Percentiles rank a stretch among this genome's conserved stretches.
These are phyloP conservation scores for Carpinus viminea DNA, from an alignment of 306 rosid species.

Conservation along the genomic window DNA sequence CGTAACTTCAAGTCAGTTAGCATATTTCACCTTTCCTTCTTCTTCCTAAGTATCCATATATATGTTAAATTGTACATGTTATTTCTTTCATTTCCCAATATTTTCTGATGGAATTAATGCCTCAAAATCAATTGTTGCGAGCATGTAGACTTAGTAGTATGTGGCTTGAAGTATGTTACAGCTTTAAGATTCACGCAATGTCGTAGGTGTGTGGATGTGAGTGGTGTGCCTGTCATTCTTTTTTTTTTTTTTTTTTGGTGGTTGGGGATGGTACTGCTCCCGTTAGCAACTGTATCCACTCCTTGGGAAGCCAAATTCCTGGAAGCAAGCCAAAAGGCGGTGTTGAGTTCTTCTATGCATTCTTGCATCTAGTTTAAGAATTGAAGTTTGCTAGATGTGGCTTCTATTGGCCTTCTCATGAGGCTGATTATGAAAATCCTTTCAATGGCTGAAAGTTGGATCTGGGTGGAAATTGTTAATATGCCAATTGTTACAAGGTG, in stretches of 20 bases:
- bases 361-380: not conserved
- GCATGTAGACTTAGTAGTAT: not conserved
- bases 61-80: constrained; percentile 9
- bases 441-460: constrained; percentile 21
- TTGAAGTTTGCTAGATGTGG: not conserved
- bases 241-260: not conserved
- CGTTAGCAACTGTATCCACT: not conserved
- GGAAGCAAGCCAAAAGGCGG: constrained; percentile 9
- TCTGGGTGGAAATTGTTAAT: constrained; percentile 6
- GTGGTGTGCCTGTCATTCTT: not conserved
- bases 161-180: not conserved
- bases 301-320: constrained; percentile 8
- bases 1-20: constrained; percentile 84
- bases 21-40: constrained; percentile 27
- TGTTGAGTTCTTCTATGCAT: constrained; percentile 14
- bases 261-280: not conserved
- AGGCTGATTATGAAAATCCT: not conserved
- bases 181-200: not conserved
- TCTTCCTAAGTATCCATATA: constrained; percentile 5
- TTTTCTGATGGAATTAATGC: not conserved
- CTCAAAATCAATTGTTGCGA: constrained; percentile 4
- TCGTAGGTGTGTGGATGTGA: not conserved
- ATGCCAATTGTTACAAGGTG: not conserved
- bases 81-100: not conserved
- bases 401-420: constrained; percentile 4